Percentiles rank a stretch among this genome's conserved stretches.
Conservation (phyloP, 352 stramenopile genomes). For the Phytophthora boehmeriae region DNA sequence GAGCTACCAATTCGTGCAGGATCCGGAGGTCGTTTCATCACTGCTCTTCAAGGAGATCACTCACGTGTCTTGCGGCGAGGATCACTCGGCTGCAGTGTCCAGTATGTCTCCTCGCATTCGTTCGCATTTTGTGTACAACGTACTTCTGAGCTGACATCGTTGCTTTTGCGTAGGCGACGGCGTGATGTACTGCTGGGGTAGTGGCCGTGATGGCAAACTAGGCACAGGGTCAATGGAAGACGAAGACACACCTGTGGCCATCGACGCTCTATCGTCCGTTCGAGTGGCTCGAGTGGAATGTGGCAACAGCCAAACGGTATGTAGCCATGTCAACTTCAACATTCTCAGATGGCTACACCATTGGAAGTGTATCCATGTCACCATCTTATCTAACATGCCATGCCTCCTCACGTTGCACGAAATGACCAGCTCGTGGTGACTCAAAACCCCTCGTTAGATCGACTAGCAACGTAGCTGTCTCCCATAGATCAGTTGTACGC, state of each 20-base stretch:
- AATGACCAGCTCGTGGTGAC: constrained; percentile 40
- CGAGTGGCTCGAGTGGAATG: constrained; percentile 61
- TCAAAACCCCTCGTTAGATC: constrained; percentile 42
- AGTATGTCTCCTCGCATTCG: constrained; percentile 34
- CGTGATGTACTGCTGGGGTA: constrained; percentile 73
- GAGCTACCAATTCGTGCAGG: constrained; percentile 65
- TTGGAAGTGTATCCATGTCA: neutral
- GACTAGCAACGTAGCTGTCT: neutral
- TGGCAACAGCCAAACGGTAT: constrained; percentile 64
- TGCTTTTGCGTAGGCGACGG: constrained; percentile 46
- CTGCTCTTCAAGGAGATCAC: constrained; percentile 55
- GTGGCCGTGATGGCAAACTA: constrained; percentile 67
- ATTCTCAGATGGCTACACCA: constrained; percentile 6
- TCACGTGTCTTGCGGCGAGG: constrained; percentile 62
- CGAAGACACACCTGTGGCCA: constrained; percentile 49
- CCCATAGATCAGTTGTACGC: too few species aligned
- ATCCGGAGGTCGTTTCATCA: constrained; percentile 51
- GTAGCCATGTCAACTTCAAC: constrained; percentile 17
- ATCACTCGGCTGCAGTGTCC: constrained; percentile 68
- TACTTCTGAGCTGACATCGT: constrained; percentile 1
- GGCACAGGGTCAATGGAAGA: constrained; percentile 65
- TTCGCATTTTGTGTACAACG: too few species aligned
- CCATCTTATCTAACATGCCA: neutral
- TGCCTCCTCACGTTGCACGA: neutral
- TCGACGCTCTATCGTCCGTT: constrained; percentile 65